Evolutionary conservation across 1,284 basidiomycete species (phyloP), one percentile per base, ranked within the genome.

Genomic region (Microbotryum lychnidis-dioicae): DNA sequence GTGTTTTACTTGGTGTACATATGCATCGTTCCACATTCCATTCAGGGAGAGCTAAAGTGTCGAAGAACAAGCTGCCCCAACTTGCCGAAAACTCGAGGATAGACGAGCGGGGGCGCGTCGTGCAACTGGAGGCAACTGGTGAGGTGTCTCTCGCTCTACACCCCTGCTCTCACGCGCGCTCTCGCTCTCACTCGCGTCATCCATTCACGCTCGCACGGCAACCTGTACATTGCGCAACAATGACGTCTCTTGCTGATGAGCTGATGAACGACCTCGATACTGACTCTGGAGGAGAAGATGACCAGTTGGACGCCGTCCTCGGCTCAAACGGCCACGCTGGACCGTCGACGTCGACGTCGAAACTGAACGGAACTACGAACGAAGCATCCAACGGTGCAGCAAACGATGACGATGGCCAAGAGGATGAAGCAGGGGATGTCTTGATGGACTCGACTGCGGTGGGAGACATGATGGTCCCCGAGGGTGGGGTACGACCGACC

Each of bases 401-500:
- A 31, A 12, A 7, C n/a, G 48, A 45, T 61, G 37, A 60, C 60
- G n/a, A 56, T 23, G 52, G 8, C 12, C 56, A 55, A 9, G 61
- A 53, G 21, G 63, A 63, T 14, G 65, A 46, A 7, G 71, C 61
- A 42, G 59, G 70, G 56, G 72, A 79, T 9, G 64, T 64, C 33
- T 50, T 65, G 25, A n/a, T 46, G 18, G 60, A 64, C 14, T 42
- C 37, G 16, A 42, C 37, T 18, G 37, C 37, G 14, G 37, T 42
- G 12, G 37, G 37, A 10, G 61, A 61, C n/a, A n/a, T 60, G n/a
- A 46, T 57, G 46, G 84, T 97, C 1, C 82, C 93, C 0, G 86
- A 90, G 68, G 93, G 92, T 6, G 94, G 94, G 6, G 80, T 94
- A 3, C 84, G 84, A 68, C 94, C 94, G 9, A 89, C 93, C 9